phyloP scores from a whole-genome alignment of 2,329 filamentous ascomycete species.

The Ophiostoma himal-ulmi region DNA sequence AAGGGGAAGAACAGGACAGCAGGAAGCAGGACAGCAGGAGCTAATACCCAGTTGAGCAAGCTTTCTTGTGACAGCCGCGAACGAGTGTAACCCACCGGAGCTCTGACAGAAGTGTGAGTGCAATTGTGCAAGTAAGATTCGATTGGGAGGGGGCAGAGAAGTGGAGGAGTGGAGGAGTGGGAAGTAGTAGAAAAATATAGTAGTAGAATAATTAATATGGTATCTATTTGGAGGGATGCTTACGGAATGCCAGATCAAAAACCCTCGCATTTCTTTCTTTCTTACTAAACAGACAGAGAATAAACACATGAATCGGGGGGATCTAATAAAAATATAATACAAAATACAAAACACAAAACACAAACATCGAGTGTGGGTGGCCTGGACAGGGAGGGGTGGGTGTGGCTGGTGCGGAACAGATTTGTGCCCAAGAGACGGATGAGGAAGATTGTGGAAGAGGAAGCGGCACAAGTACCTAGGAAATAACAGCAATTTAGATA shows the following conservation, averaged over 20 bases:
- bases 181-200: not conserved
- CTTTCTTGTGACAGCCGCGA: conserved; percentile 2
- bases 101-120: not conserved
- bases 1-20: not conserved
- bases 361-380: not conserved
- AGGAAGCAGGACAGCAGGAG: not conserved
- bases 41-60: not conserved
- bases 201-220: not conserved
- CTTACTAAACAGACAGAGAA: not conserved
- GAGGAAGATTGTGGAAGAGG: not conserved
- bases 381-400: not conserved
- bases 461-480: not conserved
- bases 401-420: not conserved
- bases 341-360: not conserved
- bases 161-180: not conserved
- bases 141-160: not conserved
- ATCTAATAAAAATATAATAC: not conserved
- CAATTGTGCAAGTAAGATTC: not conserved
- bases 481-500: not conserved
- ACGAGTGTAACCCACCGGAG: conserved; percentile 3
- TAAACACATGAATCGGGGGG: not conserved
- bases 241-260: not conserved
- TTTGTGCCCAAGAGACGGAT: not conserved
- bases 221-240: not conserved
- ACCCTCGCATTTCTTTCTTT: not conserved